Percentiles rank a stretch among this genome's conserved stretches.
phyloP scores from a whole-genome alignment of 2,329 filamentous ascomycete species.

The Penicillium sp. region DNA sequence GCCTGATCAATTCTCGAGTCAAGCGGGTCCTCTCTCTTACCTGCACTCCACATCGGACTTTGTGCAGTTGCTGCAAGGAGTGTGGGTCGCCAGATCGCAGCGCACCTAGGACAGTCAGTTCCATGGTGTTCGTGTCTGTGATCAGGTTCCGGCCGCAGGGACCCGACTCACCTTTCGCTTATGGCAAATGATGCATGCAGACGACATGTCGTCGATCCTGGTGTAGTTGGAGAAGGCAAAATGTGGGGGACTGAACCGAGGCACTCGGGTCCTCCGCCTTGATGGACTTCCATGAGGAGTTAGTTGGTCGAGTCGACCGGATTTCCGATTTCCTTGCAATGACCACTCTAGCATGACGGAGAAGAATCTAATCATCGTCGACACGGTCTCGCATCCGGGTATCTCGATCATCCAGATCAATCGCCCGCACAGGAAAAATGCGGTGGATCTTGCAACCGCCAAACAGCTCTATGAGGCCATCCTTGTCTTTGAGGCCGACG shows the following conservation, averaged over 20 bases:
- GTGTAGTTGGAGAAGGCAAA: conserved; percentile 18
- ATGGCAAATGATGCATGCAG: conserved; percentile 47
- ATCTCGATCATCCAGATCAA: conserved; percentile 63
- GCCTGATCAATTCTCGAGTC: neutral
- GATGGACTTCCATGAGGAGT: neutral
- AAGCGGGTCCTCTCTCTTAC: conserved; percentile 16
- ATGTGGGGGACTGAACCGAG: conserved; percentile 20
- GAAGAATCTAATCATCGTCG: neutral
- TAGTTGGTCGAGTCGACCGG: too few relatives aligned
- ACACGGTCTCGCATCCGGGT: conserved; percentile 34
- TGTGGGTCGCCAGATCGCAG: conserved; percentile 31
- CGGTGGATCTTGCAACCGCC: conserved; percentile 56
- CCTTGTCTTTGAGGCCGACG: conserved; percentile 55
- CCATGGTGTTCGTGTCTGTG: neutral
- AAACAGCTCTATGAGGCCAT: conserved; percentile 54
- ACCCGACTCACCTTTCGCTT: conserved; percentile 45
- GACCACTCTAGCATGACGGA: conserved; percentile 10
- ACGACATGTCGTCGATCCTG: conserved; percentile 19
- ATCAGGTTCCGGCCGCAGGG: conserved; percentile 19
- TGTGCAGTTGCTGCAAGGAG: conserved; percentile 32
- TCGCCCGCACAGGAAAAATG: conserved; percentile 56
- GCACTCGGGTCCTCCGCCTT: neutral
- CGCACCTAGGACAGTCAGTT: conserved; percentile 28
- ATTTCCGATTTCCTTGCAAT: neutral
- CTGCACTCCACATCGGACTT: conserved; percentile 30